phyloP scores from a whole-genome alignment of 2,329 filamentous ascomycete genomes.

The Orbilia quercus region DNA sequence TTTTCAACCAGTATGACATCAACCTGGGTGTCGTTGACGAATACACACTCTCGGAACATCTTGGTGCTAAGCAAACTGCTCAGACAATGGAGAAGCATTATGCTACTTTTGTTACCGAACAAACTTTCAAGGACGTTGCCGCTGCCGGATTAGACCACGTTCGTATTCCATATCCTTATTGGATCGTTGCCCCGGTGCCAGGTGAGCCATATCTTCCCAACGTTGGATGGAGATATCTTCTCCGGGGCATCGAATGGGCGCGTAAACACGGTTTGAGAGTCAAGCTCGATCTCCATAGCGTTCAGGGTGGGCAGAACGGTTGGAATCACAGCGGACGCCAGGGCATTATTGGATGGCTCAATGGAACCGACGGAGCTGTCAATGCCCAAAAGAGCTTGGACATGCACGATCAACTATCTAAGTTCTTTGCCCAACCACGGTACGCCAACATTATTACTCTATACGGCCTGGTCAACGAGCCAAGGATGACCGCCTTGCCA shows the following conservation, averaged over 20 bases:
- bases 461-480: slow-evolving; percentile 95
- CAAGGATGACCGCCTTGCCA: slow-evolving; percentile 80
- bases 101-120: slow-evolving; percentile 83
- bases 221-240: slow-evolving; percentile 90
- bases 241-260: slow-evolving; percentile 92
- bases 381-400: slow-evolving; percentile 71
- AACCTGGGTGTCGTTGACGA: slow-evolving; percentile 83
- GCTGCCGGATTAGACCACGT: slow-evolving; percentile 93
- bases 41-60: slow-evolving; percentile 78
- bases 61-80: slow-evolving; percentile 74
- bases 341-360: slow-evolving; percentile 85
- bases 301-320: slow-evolving; percentile 93
- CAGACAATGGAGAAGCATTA: slow-evolving; percentile 88
- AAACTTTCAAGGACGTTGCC: slow-evolving; percentile 84
- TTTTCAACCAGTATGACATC: slow-evolving; percentile 70
- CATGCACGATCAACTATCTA: slow-evolving; percentile 84
- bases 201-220: slow-evolving; percentile 87
- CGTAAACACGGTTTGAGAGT: slow-evolving; percentile 91
- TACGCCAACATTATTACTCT: slow-evolving; percentile 93
- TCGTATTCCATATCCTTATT: slow-evolving; percentile 95
- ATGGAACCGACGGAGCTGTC: slow-evolving; percentile 78
- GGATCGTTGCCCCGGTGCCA: slow-evolving; percentile 87
- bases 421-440: slow-evolving; percentile 91
- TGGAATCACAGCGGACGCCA: slow-evolving; percentile 95
- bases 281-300: slow-evolving; percentile 91